Percentiles rank a stretch among this genome's conserved stretches.
Evolutionary conservation across 1,139 yeast genomes (phyloP).

Genomic region (Kazachstania sp.): DNA sequence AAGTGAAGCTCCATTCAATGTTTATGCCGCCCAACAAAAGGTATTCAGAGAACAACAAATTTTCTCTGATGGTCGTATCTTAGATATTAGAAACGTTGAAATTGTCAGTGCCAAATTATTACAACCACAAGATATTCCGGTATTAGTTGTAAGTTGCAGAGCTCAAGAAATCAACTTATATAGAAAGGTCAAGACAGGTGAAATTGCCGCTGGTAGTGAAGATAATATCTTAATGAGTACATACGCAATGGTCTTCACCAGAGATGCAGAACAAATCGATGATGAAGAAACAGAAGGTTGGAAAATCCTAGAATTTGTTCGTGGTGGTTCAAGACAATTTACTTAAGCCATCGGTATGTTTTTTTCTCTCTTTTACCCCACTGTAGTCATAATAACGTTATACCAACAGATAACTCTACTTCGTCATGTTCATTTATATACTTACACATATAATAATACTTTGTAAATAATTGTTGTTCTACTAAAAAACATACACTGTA

Average conservation of each 20-base stretch:
- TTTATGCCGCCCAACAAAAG: slow-evolving; percentile 89
- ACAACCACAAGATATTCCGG: slow-evolving; percentile 93
- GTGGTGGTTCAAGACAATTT: slow-evolving; percentile 88
- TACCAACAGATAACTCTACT: no score
- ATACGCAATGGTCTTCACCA: slow-evolving; percentile 91
- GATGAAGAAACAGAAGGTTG: slow-evolving; percentile 93
- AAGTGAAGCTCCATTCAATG: slow-evolving; percentile 93
- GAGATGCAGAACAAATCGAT: slow-evolving; percentile 86
- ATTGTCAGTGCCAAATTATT: slow-evolving; percentile 80
- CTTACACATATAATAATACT: no score
- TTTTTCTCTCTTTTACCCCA: no score
- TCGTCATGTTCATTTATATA: no score
- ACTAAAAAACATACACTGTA: no score
- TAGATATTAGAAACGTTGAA: slow-evolving; percentile 94
- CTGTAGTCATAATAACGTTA: no score
- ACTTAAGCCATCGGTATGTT: slow-evolving; percentile 39
- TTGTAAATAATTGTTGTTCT: no score
- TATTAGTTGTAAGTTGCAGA: slow-evolving; percentile 86
- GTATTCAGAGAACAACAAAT: slow-evolving; percentile 88
- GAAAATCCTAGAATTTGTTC: slow-evolving; percentile 90
- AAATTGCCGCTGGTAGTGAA: slow-evolving; percentile 92
- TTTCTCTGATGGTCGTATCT: slow-evolving; percentile 81
- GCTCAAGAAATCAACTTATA: slow-evolving; percentile 93
- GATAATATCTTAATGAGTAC: slow-evolving; percentile 88
- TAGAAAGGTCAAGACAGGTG: slow-evolving; percentile 85